Base-by-base conservation (phyloP, 2,329 filamentous ascomycete species). In the Penicillium sp. region DNA sequence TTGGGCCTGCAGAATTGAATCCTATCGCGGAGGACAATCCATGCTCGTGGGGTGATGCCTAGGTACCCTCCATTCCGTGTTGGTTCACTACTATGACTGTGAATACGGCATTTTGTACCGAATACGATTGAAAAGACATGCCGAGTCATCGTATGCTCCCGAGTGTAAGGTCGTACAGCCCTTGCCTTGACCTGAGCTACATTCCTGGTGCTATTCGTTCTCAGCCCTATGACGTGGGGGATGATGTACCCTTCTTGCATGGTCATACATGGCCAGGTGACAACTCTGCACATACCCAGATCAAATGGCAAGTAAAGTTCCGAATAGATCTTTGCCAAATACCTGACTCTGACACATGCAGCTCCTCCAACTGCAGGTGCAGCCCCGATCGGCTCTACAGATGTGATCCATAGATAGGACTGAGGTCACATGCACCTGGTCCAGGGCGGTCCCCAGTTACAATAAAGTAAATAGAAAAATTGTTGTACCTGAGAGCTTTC, bases 161-260 rank as follows among this genome's bases (percentile, higher is more conserved):
- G 35, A 42, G 53, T 54, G 53, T 8, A 52, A 56, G 54, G 47
- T 37, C 14, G 26, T 6, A 26, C 13, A 24, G n/a, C 49, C 54
- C 57, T 57, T 55, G 48, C 57, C 47, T 48, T 42, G 33, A 11
- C 24, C 16, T 21, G n/a, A 52, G 22, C n/a, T 7, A 9, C 16
- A 49, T 26, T 4, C 13, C 35, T 21, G 27, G 16, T 10, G 24
- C 24, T 22, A 48, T 24, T 47, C 26, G 7, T n/a, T 29, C 42
- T 65, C 64, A 66, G 64, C 64, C 63, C 54, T 66, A 66, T 66
- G 61, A 65, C 62, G 64, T 50, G 16, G 48, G 47, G 31, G 27
- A 11, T n/a, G 21, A 39, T 19, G 7, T 27, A 16, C 19, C 19
- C 19, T 14, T 9, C 8, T 10, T 19, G n/a, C 9, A 16, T 42